Conservation (phyloP, 208 protist genomes). For the Naegleria lovaniensis region DNA sequence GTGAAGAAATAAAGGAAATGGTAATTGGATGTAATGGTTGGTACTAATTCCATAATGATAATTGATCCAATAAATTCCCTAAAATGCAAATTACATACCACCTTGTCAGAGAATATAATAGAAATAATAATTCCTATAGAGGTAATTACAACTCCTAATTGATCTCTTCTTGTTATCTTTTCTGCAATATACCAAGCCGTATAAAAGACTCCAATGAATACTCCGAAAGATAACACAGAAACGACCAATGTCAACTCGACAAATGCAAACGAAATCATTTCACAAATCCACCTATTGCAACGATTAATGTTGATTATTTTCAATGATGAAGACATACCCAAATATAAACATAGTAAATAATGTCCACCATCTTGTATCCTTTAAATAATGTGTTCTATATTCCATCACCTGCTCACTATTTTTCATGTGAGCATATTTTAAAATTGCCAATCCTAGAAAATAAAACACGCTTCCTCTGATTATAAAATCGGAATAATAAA, state of each 20-base stretch:
- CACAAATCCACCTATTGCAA: neutral
- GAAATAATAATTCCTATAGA: neutral
- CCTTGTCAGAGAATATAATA: neutral
- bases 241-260: neutral
- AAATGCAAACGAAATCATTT: conserved; percentile 5
- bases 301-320: neutral
- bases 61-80: neutral
- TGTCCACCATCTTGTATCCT: conserved; percentile 4
- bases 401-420: neutral
- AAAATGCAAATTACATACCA: neutral
- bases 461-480: neutral
- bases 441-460: neutral
- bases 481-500: neutral
- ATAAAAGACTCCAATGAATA: conserved; percentile 22
- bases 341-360: conserved; percentile 1
- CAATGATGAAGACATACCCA: neutral
- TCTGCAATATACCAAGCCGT: conserved; percentile 11
- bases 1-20: neutral
- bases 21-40: neutral
- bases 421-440: conserved; percentile 13
- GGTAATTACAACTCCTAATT: neutral
- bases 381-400: neutral
- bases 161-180: neutral
- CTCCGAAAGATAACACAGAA: neutral
- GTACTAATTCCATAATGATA: neutral